These are phyloP conservation scores for Globisporangium uncinulatum DNA, from an alignment of 352 stramenopile genomes.

Conservation along the genomic window DNA sequence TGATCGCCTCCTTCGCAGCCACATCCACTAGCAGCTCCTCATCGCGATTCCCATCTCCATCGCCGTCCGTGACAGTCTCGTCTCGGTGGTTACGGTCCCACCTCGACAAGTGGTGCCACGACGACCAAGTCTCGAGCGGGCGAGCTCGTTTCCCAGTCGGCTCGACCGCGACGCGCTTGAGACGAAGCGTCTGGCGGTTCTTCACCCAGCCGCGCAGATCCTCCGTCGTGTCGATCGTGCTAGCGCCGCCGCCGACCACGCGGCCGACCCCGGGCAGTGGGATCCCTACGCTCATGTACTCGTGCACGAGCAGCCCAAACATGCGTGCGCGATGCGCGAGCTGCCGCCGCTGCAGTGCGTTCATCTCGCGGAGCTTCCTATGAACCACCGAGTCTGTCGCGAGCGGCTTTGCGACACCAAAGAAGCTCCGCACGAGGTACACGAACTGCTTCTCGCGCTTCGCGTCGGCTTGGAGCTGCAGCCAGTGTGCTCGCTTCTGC, in stretches of 20 bases:
- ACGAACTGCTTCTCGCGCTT: constrained; percentile 23
- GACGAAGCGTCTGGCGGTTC: constrained; percentile 36
- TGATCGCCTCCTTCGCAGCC: constrained; percentile 24
- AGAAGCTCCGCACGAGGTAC: constrained; percentile 27
- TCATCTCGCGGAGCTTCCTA: constrained; percentile 40
- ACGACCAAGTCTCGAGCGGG: constrained; percentile 12
- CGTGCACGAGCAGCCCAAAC: constrained; percentile 47
- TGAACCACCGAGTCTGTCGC: constrained; percentile 33
- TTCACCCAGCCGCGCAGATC: constrained; percentile 49
- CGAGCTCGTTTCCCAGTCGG: neutral
- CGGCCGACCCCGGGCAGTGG: constrained; percentile 42
- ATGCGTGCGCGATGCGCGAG: constrained; percentile 39
- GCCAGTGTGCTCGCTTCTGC: constrained; percentile 31
- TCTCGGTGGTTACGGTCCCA: constrained; percentile 10
- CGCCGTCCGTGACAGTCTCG: neutral
- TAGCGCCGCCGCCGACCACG: constrained; percentile 13
- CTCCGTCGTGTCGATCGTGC: constrained; percentile 38
- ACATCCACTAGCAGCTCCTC: constrained; percentile 24
- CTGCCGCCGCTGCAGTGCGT: constrained; percentile 36
- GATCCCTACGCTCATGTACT: constrained; percentile 61
- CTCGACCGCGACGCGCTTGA: constrained; percentile 13
- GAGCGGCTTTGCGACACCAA: constrained; percentile 37
- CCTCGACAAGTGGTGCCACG: constrained; percentile 24
- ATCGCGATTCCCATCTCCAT: neutral
- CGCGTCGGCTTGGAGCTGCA: constrained; percentile 28